phyloP scores from a whole-genome alignment of 768 basidiomycete species.

The Termitomyces sp. region DNA sequence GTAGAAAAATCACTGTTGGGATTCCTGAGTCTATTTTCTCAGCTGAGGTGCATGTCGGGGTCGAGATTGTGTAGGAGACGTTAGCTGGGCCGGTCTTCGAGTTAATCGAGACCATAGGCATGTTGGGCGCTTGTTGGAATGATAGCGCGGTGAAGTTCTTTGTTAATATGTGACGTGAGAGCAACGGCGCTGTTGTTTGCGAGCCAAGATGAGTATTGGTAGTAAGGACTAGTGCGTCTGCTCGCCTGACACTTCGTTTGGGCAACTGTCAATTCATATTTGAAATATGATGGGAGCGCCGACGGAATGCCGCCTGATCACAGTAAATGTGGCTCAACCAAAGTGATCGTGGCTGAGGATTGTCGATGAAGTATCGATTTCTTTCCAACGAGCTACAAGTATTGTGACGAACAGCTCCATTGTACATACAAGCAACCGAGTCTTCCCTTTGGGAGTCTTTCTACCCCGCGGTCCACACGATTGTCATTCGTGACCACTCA shows the following conservation, averaged over 20 bases:
- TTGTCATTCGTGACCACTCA: not conserved
- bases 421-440: not conserved
- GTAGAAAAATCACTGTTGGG: slow-evolving; percentile 35
- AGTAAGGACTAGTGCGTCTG: not conserved
- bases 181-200: too few species aligned
- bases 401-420: not conserved
- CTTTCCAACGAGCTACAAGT: not conserved
- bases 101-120: slow-evolving; percentile 31
- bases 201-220: not conserved
- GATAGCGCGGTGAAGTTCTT: not conserved
- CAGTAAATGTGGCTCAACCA: not conserved
- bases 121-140: slow-evolving; percentile 12
- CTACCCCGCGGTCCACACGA: not conserved
- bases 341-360: not conserved
- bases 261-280: not conserved
- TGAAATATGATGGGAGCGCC: not conserved
- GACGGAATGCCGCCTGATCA: not conserved
- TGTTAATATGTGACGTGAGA: not conserved
- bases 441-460: not conserved
- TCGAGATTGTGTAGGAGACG: slow-evolving; percentile 36
- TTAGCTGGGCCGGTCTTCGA: slow-evolving; percentile 26
- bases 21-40: slow-evolving; percentile 27
- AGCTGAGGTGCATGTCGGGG: slow-evolving; percentile 29
- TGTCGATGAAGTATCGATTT: not conserved
- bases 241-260: not conserved